Conservation (phyloP, 495 filamentous ascomycete genomes). For the Articulospora tetracladia region DNA sequence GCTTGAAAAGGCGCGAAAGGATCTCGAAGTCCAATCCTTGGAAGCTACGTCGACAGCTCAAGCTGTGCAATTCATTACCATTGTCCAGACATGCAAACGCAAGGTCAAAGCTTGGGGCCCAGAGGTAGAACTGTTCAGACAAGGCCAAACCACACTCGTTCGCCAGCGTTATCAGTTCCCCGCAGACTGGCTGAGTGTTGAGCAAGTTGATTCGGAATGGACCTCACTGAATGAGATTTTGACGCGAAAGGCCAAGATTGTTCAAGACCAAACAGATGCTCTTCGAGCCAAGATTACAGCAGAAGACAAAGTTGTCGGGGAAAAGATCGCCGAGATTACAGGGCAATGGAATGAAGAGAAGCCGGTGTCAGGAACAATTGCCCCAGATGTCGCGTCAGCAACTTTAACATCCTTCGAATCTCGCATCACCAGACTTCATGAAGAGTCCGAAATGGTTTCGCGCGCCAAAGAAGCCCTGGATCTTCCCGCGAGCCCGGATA, state of each 20-base stretch:
- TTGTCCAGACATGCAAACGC: slow-evolving; percentile 91
- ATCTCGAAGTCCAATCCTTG: slow-evolving; percentile 85
- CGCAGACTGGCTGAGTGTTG: slow-evolving; percentile 86
- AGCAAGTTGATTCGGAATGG: slow-evolving; percentile 95
- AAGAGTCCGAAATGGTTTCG: slow-evolving; percentile 88
- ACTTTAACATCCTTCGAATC: slow-evolving; percentile 77
- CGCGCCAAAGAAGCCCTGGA: slow-evolving; percentile 96
- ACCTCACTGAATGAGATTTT: slow-evolving; percentile 84
- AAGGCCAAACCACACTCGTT: slow-evolving; percentile 85
- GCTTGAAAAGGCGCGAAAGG: slow-evolving; percentile 79
- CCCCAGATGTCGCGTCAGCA: slow-evolving; percentile 77
- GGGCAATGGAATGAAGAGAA: slow-evolving; percentile 91
- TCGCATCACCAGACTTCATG: slow-evolving; percentile 74
- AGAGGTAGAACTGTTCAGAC: slow-evolving; percentile 90
- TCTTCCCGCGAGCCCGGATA: slow-evolving; percentile 73
- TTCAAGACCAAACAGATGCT: slow-evolving; percentile 92
- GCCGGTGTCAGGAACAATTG: slow-evolving; percentile 89
- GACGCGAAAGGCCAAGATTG: slow-evolving; percentile 83
- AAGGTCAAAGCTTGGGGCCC: slow-evolving; percentile 92
- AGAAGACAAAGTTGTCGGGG: slow-evolving; percentile 84
- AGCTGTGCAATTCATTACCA: slow-evolving; percentile 96
- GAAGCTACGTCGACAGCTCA: slow-evolving; percentile 92
- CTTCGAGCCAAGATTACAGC: slow-evolving; percentile 93
- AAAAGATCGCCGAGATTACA: slow-evolving; percentile 81
- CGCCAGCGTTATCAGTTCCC: slow-evolving; percentile 92